Evolutionary conservation across 257 asterid genomes (phyloP), one percentile per base, ranked within the genome.

Genomic region (Voacanga thouarsii): DNA sequence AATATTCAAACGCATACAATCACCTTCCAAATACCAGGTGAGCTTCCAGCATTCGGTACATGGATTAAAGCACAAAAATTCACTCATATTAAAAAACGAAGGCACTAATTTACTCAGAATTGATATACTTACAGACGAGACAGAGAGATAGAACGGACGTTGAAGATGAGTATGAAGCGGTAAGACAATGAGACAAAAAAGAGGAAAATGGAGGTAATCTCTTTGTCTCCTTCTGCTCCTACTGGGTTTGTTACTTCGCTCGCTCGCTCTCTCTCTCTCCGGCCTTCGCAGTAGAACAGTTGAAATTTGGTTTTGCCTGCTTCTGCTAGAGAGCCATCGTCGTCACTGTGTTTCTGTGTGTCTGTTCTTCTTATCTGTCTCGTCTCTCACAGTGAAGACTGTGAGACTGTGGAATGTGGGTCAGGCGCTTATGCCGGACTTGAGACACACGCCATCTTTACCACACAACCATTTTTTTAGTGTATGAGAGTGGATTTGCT

Each of bases 341-440:
- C 66, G 82, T 74, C 66, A 79, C 78, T 57, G 69, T 74, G 43
- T 73, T 70, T 26, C 56, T 39, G 60, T 66, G 64, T 67, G 71
- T 71, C 66, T 71, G 68, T 79, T 16, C 64, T 47, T 66, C 73
- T 72, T 60, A 47, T 78, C 66, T 60, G 77, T 39, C 75, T 67
- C 76, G 56, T 74, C 47, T 71, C 59, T 56, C 80, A n/a, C 74
- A 76, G 77, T 77, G 80, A 33, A 26, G 44, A 68, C 64, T 65
- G 80, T 67, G 57, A 60, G 56, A 21, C 74, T 9, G 68, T 19
- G 78, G 74, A 63, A 67, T 81, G 64, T 66, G 88, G 82, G 75
- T 80, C 88, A 80, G 90, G 83, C 92, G 92, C 89, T 88, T 83
- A 82, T 83, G 88, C 84, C 89, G 96, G 89, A 87, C 86, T 88